Conservation (phyloP, 2,329 filamentous ascomycete genomes). For the Lachnum nothofagi region DNA sequence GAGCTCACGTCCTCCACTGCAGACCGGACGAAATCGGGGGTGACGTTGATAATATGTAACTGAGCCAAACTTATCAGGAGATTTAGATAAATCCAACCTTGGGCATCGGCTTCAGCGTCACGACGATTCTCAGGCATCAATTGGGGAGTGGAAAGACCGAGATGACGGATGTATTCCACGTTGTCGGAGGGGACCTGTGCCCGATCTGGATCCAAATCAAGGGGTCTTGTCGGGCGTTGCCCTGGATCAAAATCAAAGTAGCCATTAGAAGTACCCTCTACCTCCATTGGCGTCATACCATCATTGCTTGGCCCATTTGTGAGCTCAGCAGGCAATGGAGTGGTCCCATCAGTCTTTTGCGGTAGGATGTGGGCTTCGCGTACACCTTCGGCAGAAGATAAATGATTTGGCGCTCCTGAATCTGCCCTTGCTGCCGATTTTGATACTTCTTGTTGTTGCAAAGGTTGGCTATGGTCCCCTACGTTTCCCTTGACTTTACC, state of each 20-base stretch:
- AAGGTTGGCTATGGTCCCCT: conserved; percentile 23
- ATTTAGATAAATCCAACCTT: conserved; percentile 81
- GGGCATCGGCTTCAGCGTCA: conserved; percentile 55
- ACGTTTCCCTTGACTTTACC: conserved; percentile 51
- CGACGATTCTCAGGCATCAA: conserved; percentile 41
- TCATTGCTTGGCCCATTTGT: conserved; percentile 22
- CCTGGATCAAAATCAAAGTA: conserved; percentile 44
- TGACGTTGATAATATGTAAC: conserved; percentile 79
- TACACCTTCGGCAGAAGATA: conserved; percentile 30
- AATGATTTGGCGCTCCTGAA: conserved; percentile 21
- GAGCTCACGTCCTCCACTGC: conserved; percentile 66
- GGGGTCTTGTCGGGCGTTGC: conserved; percentile 70
- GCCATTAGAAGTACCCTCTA: conserved; percentile 12
- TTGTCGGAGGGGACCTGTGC: conserved; percentile 71
- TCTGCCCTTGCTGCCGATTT: conserved; percentile 44
- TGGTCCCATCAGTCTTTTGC: conserved; percentile 17
- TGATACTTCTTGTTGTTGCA: conserved; percentile 46
- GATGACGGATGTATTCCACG: conserved; percentile 71
- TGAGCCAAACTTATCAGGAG: conserved; percentile 77
- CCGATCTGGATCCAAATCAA: conserved; percentile 74
- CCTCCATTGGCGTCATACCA: conserved; percentile 22
- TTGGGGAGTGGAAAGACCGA: conserved; percentile 61
- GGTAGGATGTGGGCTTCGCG: conserved; percentile 39
- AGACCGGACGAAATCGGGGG: conserved; percentile 67
- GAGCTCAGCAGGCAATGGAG: conserved; percentile 4